Conservation (phyloP, 352 stramenopile species). For the Aphanomyces invadans region DNA sequence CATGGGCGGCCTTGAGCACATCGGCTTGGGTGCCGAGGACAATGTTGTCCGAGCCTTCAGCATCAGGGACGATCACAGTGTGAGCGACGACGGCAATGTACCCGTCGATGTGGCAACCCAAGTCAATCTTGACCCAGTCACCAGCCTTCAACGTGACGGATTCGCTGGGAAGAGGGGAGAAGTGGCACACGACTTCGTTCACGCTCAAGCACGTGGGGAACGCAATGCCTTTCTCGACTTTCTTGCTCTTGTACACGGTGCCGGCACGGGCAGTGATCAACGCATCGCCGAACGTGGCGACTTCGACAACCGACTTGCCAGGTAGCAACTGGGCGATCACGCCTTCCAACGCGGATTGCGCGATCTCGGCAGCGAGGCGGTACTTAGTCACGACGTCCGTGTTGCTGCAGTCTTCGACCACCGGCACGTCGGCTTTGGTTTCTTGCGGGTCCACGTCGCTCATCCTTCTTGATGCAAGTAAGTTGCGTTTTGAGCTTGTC, state of each 20-base stretch:
- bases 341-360: conserved; percentile 94
- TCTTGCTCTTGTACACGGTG: conserved; percentile 96
- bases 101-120: conserved; percentile 99
- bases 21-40: conserved; percentile 82
- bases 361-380: conserved; percentile 97
- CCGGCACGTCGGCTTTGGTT: conserved; percentile 44
- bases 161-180: conserved; percentile 90
- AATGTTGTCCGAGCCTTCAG: conserved; percentile 46
- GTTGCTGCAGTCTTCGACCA: conserved; percentile 80
- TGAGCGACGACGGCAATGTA: conserved; percentile 98
- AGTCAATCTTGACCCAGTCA: conserved; percentile 91
- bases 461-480: conserved; percentile 35
- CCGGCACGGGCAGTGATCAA: conserved; percentile 73
- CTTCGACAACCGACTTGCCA: conserved; percentile 92
- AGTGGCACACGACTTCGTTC: conserved; percentile 99
- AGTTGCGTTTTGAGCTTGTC: conserved; percentile 9
- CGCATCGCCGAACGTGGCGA: conserved; percentile 90
- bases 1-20: conserved; percentile 95
- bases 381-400: conserved; percentile 96
- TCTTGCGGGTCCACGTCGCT: conserved; percentile 70
- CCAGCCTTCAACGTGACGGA: conserved; percentile 66
- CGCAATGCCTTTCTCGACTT: conserved; percentile 97
- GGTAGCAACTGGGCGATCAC: conserved; percentile 91
- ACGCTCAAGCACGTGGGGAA: conserved; percentile 99
- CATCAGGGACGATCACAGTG: conserved; percentile 90